Evolutionary conservation across 2,329 filamentous ascomycete genomes (phyloP).

Genomic region (Botryotinia convoluta): DNA sequence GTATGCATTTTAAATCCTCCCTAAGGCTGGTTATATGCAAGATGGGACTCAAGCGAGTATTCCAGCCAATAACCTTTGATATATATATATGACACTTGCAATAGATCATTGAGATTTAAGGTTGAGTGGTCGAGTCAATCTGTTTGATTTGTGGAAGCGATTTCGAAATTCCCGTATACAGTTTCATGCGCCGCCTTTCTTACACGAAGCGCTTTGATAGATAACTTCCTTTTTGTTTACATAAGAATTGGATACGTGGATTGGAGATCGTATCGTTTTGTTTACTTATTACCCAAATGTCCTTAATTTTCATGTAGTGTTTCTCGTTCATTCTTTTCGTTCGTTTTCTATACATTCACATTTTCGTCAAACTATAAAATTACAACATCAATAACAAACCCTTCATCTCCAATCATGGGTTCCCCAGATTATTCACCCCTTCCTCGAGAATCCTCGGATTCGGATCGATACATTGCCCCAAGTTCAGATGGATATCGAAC

Average conservation of each 20-base stretch:
- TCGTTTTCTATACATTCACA: not conserved
- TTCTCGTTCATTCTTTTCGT: not conserved
- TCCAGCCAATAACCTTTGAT: not conserved
- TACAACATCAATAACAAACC: not conserved
- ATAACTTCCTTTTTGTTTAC: not conserved
- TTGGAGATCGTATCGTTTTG: not conserved
- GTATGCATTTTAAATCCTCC: not conserved
- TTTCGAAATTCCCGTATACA: not conserved
- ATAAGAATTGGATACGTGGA: not conserved
- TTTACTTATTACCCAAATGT: not conserved
- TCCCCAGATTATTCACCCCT: not conserved
- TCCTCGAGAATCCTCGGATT: constrained; percentile 7
- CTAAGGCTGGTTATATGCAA: not conserved
- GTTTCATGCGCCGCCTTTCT: not conserved
- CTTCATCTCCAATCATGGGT: not conserved
- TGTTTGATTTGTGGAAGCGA: not conserved
- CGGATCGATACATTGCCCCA: not conserved
- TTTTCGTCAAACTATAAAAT: not conserved
- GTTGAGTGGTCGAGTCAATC: not conserved
- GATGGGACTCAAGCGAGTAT: not conserved
- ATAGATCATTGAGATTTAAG: not conserved
- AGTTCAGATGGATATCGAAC: not conserved
- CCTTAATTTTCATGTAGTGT: not conserved
- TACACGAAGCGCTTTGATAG: not conserved
- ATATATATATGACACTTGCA: not conserved